phyloP scores from a whole-genome alignment of 306 rosid species.

The Sphenostylis stenocarpa region DNA sequence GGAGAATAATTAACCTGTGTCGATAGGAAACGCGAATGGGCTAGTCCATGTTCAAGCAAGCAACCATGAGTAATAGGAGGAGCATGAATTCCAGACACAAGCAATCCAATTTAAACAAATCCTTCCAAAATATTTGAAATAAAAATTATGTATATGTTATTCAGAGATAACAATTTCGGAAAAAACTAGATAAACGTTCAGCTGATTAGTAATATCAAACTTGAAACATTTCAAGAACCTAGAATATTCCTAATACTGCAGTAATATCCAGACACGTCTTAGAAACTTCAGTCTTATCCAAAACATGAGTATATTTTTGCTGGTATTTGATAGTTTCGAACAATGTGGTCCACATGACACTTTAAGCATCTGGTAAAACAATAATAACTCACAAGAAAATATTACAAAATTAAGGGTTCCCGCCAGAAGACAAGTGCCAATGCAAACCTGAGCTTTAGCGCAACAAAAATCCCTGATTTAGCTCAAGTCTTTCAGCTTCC shows the following conservation, averaged over 20 bases:
- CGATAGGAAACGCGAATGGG: not conserved
- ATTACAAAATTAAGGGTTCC: slow-evolving; percentile 29
- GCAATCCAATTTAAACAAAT: not conserved
- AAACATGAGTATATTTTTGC: not conserved
- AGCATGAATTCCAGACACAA: not conserved
- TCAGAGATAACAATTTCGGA: not conserved
- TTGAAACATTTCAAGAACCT: not conserved
- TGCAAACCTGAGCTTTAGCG: slow-evolving; percentile 32
- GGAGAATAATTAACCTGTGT: no score
- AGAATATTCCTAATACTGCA: not conserved
- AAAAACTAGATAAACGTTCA: not conserved
- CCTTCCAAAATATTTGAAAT: not conserved
- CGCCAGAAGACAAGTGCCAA: slow-evolving; percentile 22
- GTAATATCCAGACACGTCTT: not conserved
- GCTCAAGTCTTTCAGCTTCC: slow-evolving; percentile 25
- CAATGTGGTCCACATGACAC: not conserved
- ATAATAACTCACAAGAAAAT: slow-evolving; percentile 17
- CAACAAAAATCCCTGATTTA: slow-evolving; percentile 10
- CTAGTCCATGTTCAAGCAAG: not conserved
- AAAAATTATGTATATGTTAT: not conserved
- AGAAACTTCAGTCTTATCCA: not conserved
- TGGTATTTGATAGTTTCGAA: not conserved
- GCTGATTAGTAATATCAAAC: not conserved
- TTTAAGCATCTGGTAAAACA: slow-evolving; percentile 31
- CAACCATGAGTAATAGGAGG: no score